Evolutionary conservation across 495 filamentous ascomycete genomes (phyloP).

Genomic region (Bryoglossum gracile): DNA sequence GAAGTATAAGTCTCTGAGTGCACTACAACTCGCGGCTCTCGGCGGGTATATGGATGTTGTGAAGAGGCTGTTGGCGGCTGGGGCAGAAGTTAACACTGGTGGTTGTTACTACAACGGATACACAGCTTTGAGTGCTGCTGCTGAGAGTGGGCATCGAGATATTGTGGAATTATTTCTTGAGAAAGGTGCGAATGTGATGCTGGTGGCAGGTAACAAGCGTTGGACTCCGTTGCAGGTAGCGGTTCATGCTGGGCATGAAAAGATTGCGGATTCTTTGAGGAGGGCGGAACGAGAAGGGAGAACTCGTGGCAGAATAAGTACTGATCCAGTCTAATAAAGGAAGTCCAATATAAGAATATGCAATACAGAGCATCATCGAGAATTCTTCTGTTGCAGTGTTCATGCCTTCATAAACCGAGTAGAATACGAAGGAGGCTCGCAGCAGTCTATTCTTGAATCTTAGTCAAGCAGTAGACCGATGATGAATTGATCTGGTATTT

Average conservation of each 20-base stretch:
- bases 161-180: conserved; percentile 11
- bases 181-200: background rate
- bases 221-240: background rate
- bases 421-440: too few relatives aligned
- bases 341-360: too few relatives aligned
- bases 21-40: conserved; percentile 15
- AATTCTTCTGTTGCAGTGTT: too few relatives aligned
- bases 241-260: background rate
- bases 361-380: too few relatives aligned
- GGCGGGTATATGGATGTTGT: conserved; percentile 15
- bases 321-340: too few relatives aligned
- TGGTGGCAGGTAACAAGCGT: background rate
- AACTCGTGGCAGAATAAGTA: too few relatives aligned
- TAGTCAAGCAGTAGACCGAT: too few relatives aligned
- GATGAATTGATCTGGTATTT: too few relatives aligned
- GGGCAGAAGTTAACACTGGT: conserved; percentile 12
- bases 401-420: too few relatives aligned
- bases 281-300: too few relatives aligned
- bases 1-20: conserved; percentile 17
- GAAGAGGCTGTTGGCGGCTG: conserved; percentile 11
- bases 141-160: conserved; percentile 13
- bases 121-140: conserved; percentile 18
- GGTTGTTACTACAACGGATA: conserved; percentile 2
- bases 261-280: background rate
- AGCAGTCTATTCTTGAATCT: too few relatives aligned